phyloP scores from a whole-genome alignment of 169 alveolate genomes.

The Plasmodium yoelii region DNA sequence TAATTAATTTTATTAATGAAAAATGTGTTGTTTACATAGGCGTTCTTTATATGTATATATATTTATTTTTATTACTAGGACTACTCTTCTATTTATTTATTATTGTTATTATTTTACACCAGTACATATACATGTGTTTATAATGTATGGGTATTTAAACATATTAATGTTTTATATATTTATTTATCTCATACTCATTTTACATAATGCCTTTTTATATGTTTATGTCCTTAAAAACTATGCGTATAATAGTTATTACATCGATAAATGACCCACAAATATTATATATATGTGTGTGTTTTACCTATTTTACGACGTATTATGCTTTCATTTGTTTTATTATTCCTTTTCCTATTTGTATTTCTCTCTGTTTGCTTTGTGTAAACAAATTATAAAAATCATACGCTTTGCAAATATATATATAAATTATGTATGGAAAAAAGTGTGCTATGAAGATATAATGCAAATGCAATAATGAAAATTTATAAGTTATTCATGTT shows the following conservation, averaged over 20 bases:
- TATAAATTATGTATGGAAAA: conserved; percentile 1
- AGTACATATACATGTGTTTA: neutral
- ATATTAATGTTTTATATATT: conserved; percentile 7
- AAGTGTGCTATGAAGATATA: conserved; percentile 24
- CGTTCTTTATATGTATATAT: conserved; percentile 7
- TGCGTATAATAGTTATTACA: conserved; percentile 5
- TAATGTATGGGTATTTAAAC: neutral
- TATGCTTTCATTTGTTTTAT: neutral
- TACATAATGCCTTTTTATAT: neutral
- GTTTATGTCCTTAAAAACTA: neutral
- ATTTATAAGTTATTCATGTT: conserved; percentile 22
- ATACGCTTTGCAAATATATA: neutral
- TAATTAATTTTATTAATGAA: conserved; percentile 17
- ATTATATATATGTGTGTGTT: neutral
- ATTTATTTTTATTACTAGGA: neutral
- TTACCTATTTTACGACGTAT: neutral
- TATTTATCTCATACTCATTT: conserved; percentile 17
- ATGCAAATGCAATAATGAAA: conserved; percentile 12
- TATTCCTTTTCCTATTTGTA: neutral
- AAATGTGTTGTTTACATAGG: neutral
- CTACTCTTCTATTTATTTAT: conserved; percentile 1
- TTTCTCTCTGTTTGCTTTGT: neutral
- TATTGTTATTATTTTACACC: neutral
- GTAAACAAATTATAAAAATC: neutral
- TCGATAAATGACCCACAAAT: neutral